Base-by-base conservation (phyloP, 2,329 filamentous ascomycete species). In the Trichoderma cornu-damae region DNA sequence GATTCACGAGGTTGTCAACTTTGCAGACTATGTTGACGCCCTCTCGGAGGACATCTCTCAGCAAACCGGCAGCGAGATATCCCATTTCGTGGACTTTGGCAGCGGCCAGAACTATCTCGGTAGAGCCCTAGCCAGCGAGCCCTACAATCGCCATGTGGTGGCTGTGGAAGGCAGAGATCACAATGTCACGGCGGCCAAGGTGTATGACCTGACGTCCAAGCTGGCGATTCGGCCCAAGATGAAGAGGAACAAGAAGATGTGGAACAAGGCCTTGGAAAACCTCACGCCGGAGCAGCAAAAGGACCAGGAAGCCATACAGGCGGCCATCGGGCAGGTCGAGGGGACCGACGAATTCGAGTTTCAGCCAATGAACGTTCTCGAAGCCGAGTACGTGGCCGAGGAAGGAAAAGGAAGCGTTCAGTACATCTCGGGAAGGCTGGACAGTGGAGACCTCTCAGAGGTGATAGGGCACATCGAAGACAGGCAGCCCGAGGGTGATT, bases 21-120 rank as follows among this genome's bases (percentile, higher is more conserved):
- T 97, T 67, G 88, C 93, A n/a, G 82, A 82, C 61, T 97, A 93
- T 66, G 83, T 97, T 52, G 81, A 90, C 49, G 67, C 73, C 3
- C 74, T 87, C 8, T 78, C 82, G 0, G 72, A 74, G 54, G 79
- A 81, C 26, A 79, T 96, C 22, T 79, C 82, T 3, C 68, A 75
- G 2, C 74, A 82, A 1, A 80, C 86, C 40, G 75, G 77, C 0
- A 72, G 77, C 47, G 73, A 79, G 12, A 85, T 96, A 60, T 89
- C 90, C 0, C 92, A 97, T 73, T 85, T 96, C 59, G 87, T 97
- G 48, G 94, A 99, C 73, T 96, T 97, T 71, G 94, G 94, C 26
- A 96, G 91, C 53, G 94, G 94, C 0, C 93, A 97, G 70, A 97
- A 96, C 68, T 99, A 99, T 67, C 84, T 99, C 3, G 93, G 94